A percentile compares a stretch with the other conserved stretches of the same genome.
These are phyloP conservation scores for Fraxinus platypoda DNA, from an alignment of 305 asterid species.

Conservation along the genomic window DNA sequence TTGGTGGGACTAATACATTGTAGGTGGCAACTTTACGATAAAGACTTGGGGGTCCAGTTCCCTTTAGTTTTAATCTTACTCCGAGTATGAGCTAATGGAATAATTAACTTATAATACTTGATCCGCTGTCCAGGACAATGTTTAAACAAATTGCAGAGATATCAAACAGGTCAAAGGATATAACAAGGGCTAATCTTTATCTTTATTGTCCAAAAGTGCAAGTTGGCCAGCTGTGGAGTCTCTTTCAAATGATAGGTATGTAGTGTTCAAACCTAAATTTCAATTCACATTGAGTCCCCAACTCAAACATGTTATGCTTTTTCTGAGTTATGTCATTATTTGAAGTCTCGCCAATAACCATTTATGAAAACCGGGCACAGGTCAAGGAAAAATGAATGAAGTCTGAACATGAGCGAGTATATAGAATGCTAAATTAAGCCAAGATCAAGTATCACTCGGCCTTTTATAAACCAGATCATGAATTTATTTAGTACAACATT, in stretches of 20 bases:
- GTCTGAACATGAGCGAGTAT: neutral
- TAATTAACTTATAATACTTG: neutral
- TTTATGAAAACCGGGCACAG: neutral
- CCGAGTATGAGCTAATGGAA: neutral
- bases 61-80: conserved; percentile 9
- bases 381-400: neutral
- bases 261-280: neutral
- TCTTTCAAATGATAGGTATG: neutral
- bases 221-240: neutral
- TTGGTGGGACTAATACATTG: neutral
- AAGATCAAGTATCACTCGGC: neutral
- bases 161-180: neutral
- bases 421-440: neutral
- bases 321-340: neutral
- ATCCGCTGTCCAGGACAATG: neutral
- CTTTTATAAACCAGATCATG: neutral
- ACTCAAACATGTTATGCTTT: neutral
- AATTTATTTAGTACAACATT: neutral
- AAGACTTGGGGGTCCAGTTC: neutral
- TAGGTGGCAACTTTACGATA: conserved; percentile 8
- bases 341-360: neutral
- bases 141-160: neutral
- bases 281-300: neutral
- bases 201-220: neutral
- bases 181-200: neutral